phyloP scores from a whole-genome alignment of 1,284 basidiomycete genomes.

The Puccinia novopanici region DNA sequence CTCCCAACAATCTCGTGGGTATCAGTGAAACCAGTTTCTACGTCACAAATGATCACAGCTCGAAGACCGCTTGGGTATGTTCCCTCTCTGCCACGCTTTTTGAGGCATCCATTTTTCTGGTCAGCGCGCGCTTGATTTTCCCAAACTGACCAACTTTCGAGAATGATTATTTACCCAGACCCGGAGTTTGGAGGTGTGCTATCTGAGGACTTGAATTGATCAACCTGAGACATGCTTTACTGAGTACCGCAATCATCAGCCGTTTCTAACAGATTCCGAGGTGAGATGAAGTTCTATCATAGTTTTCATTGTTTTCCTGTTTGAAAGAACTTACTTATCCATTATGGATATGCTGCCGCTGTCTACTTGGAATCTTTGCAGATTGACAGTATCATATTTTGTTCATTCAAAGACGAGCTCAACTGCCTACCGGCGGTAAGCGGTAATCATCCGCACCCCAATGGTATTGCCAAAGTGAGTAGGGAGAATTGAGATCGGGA shows the following conservation, averaged over 20 bases:
- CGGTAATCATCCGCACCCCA: constrained; percentile 32
- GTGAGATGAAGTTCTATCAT: constrained; percentile 5
- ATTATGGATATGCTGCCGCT: neutral
- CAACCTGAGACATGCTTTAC: neutral
- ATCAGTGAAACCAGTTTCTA: constrained; percentile 30
- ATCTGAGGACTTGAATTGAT: neutral
- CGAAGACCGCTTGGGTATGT: constrained; percentile 30
- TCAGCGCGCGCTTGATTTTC: neutral
- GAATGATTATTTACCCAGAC: constrained; percentile 24
- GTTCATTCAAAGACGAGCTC: constrained; percentile 31
- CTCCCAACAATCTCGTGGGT: constrained; percentile 44
- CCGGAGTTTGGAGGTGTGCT: constrained; percentile 29
- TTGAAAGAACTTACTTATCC: neutral
- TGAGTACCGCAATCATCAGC: neutral
- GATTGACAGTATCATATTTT: constrained; percentile 38
- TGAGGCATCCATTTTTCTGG: neutral
- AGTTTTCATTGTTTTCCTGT: neutral
- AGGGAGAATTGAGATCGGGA: neutral
- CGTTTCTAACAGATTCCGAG: constrained; percentile 15
- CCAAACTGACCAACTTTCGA: neutral
- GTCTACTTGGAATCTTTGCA: neutral
- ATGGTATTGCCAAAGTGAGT: constrained; percentile 45
- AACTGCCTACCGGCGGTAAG: constrained; percentile 14
- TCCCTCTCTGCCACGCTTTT: neutral
- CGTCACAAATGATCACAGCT: constrained; percentile 42